A percentile compares a stretch with the other conserved stretches of the same genome.
Evolutionary conservation across 2,329 filamentous ascomycete species (phyloP).

Genomic region (Aspergillus pseudoviridinutans): DNA sequence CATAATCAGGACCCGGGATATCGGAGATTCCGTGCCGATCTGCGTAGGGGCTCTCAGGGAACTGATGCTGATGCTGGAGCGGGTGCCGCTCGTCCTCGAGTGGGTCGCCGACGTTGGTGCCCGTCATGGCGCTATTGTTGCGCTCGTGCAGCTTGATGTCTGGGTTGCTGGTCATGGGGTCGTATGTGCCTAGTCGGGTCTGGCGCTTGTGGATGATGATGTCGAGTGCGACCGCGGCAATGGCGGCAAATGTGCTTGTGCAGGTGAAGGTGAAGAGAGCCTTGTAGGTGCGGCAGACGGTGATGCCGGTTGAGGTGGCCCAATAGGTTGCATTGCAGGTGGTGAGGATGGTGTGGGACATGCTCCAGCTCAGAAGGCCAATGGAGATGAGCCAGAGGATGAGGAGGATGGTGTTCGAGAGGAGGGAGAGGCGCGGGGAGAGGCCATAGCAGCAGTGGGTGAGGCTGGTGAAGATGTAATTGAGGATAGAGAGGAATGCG

Average conservation of each 20-base stretch:
- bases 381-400: conserved; percentile 53
- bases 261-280: conserved; percentile 55
- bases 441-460: conserved; percentile 52
- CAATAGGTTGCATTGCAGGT: conserved; percentile 50
- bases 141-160: conserved; percentile 31
- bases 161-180: conserved; percentile 37
- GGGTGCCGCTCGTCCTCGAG: conserved; percentile 5
- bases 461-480: conserved; percentile 46
- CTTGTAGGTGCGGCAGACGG: conserved; percentile 57
- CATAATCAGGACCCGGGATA: conserved; percentile 3
- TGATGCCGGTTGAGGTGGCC: conserved; percentile 52
- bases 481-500: conserved; percentile 50
- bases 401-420: conserved; percentile 46
- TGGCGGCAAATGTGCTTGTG: conserved; percentile 44
- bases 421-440: conserved; percentile 49
- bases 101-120: conserved; percentile 9
- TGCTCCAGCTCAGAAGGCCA: conserved; percentile 51
- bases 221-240: conserved; percentile 49
- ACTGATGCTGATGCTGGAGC: conserved; percentile 1
- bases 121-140: conserved; percentile 14
- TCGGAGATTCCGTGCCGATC: conserved; percentile 1
- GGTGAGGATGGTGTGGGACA: conserved; percentile 50
- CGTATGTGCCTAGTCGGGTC: conserved; percentile 47
- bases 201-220: conserved; percentile 45
- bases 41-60: not conserved